A percentile compares a stretch with the other conserved stretches of the same genome.
phyloP scores from a whole-genome alignment of 495 filamentous ascomycete species.

The Aeminium ludgeri region DNA sequence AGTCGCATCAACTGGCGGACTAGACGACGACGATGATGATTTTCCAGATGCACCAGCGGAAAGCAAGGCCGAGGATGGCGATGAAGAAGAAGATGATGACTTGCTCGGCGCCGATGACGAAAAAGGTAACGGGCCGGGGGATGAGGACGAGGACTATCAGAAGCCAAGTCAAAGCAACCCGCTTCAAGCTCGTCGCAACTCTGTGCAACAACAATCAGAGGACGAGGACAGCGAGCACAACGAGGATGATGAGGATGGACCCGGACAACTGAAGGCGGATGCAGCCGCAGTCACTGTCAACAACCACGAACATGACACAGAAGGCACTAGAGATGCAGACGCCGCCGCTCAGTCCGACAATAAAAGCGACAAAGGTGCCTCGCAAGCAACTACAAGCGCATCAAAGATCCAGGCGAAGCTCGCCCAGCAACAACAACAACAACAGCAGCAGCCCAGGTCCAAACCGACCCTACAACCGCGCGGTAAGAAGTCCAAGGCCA shows the following conservation, averaged over 20 bases:
- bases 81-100: slow-evolving; percentile 20
- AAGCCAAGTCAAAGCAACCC: slow-evolving; percentile 12
- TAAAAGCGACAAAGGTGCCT: no score
- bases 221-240: not conserved
- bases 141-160: slow-evolving; percentile 20
- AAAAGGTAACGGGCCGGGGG: slow-evolving; percentile 20
- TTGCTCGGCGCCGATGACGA: slow-evolving; percentile 21
- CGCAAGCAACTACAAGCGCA: not conserved
- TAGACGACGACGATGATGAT: slow-evolving; percentile 22
- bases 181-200: slow-evolving; percentile 18
- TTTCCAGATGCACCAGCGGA: slow-evolving; percentile 21
- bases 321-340: no score
- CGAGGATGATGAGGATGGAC: not conserved
- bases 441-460: slow-evolving; percentile 7
- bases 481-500: slow-evolving; percentile 69
- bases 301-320: not conserved
- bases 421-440: no score
- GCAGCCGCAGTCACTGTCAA: not conserved
- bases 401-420: not conserved
- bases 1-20: not conserved
- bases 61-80: not conserved
- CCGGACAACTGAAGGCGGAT: slow-evolving; percentile 1
- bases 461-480: slow-evolving; percentile 33
- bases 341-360: no score
- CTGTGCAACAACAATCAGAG: slow-evolving; percentile 5